These are phyloP conservation scores for Suillus brevipes DNA, from an alignment of 768 basidiomycete species.

Conservation along the genomic window DNA sequence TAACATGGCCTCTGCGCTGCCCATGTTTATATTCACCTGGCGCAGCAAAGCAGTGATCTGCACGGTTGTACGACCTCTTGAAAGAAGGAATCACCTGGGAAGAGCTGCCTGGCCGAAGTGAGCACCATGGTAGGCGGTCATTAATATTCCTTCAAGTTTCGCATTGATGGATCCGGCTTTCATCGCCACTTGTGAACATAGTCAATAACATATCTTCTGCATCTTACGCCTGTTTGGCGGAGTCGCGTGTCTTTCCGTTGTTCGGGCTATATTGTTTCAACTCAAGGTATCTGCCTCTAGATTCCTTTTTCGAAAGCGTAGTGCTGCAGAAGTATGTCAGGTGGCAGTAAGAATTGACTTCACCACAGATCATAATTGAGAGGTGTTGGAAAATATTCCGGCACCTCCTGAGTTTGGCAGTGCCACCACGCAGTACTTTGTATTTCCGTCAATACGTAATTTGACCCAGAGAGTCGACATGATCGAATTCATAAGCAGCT, in stretches of 20 bases:
- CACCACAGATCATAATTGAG: not conserved
- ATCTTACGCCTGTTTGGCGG: not conserved
- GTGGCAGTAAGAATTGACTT: not conserved
- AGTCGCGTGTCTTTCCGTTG: not conserved
- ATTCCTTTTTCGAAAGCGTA: not conserved
- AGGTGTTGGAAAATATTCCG: not conserved
- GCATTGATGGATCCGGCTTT: not conserved
- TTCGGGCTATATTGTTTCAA: not conserved
- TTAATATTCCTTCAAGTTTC: not conserved
- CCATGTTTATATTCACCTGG: not conserved
- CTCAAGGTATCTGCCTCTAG: not conserved
- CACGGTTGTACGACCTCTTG: not conserved
- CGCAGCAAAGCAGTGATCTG: not conserved
- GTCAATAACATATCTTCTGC: not conserved
- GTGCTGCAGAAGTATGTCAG: not conserved
- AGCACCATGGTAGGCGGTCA: not conserved
- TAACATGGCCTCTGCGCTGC: no score
- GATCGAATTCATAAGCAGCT: no score
- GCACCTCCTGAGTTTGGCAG: not conserved
- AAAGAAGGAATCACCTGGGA: not conserved
- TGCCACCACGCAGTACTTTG: no score
- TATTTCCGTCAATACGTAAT: no score
- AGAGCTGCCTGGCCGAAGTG: not conserved
- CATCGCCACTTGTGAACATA: not conserved
- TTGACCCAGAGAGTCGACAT: no score